A percentile compares a stretch with the other conserved stretches of the same genome.
phyloP scores from a whole-genome alignment of 169 alveolate genomes.

The Sarcocystis neurona region DNA sequence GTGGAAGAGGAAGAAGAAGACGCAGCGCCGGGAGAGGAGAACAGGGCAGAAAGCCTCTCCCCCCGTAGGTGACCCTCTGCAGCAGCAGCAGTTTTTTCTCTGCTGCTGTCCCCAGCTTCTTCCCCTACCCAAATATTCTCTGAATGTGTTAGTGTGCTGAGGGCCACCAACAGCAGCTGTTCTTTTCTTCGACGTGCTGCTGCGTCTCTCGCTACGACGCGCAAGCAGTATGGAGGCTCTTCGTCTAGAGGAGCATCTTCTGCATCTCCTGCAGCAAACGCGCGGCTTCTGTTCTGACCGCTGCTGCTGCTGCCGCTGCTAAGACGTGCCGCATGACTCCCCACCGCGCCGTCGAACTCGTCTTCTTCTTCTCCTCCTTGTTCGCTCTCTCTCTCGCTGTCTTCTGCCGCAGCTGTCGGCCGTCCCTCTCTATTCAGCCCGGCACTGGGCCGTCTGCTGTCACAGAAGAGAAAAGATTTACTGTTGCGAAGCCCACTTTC shows the following conservation, averaged over 20 bases:
- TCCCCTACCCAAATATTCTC: conserved; percentile 28
- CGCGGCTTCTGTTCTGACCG: conserved; percentile 32
- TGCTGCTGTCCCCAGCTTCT: not conserved
- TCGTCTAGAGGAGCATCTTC: conserved; percentile 34
- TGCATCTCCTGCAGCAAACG: conserved; percentile 31
- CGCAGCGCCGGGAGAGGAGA: not conserved
- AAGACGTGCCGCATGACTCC: conserved; percentile 2
- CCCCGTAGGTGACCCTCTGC: not conserved
- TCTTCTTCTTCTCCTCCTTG: conserved; percentile 23
- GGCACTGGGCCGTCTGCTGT: too few species aligned
- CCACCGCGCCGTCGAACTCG: conserved; percentile 38
- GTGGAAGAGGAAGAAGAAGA: not conserved
- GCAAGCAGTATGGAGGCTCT: conserved; percentile 39
- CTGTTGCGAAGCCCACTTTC: too few species aligned
- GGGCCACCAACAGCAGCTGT: conserved; percentile 52
- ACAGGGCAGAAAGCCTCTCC: not conserved
- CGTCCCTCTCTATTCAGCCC: not conserved
- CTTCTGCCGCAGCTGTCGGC: conserved; percentile 36
- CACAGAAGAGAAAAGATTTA: too few species aligned
- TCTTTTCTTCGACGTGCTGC: conserved; percentile 54
- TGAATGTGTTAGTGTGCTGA: conserved; percentile 49
- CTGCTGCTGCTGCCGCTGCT: conserved; percentile 26
- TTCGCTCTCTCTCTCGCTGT: conserved; percentile 4
- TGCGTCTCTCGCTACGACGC: conserved; percentile 44
- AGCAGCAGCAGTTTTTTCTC: not conserved